Base-by-base conservation (phyloP, 495 filamentous ascomycete genomes). In the Penicillium canescens region DNA sequence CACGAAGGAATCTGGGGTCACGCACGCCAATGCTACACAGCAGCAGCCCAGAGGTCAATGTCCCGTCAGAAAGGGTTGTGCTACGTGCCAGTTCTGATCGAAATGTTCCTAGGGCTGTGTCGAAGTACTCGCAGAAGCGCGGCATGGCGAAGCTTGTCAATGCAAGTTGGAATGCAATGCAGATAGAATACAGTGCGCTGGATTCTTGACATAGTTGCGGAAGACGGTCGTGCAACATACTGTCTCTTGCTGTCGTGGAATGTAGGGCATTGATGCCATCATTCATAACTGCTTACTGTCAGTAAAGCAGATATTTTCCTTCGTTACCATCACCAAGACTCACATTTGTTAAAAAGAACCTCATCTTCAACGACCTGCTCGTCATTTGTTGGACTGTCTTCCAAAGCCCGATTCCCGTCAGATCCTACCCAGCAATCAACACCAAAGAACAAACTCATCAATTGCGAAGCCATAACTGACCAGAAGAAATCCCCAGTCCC, bases 21-120 rank as follows among this genome's bases (percentile, higher is more conserved):
- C 68, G 21, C 49, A 74, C 71, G 34, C 66, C 69, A 54, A 71
- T 71, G 45, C 62, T 74, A 51, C 67, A 72, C 31, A 74, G 28
- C 8, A 74, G 57, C 5, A 72, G 55, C 4, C 69, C 71, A 1
- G 71, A 66, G 21, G 64, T 59, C n/a, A 74, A 43, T 5, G 66
- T 74, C 10, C 59, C 63, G 60, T 74, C 68, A 2, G 56, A 50
- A 7, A 74, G 56, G 23, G 46, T 60, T 9, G 58, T 56, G 33
- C 55, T 66, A 12, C 38, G 44, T 0, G 63, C 56, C 36, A 74
- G 54, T 50, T 74, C 71, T 2, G 59, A 58, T 46, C 71, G 62
- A 26, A 74, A 72, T 16, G 58, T 56, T 12, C 42, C 62, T 2
- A 74, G 36, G 0, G 67, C 60, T 16, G 56, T 51, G 26, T 72